Evolutionary conservation across 2,329 filamentous ascomycete species (phyloP).

Genomic region (Fusarium poae): DNA sequence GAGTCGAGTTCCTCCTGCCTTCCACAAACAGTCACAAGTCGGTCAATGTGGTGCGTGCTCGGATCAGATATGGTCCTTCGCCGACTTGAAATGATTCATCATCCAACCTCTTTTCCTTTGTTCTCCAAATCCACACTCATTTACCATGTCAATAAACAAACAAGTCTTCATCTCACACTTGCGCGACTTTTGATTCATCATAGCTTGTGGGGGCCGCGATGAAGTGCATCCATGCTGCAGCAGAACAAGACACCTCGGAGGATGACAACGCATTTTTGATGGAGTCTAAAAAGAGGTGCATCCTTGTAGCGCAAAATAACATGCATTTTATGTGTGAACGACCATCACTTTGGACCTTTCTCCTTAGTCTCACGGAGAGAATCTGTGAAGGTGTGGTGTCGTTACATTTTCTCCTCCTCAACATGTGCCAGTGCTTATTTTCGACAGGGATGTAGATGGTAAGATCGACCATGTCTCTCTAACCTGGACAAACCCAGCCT

Average conservation of each 20-base stretch:
- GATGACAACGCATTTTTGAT: slow-evolving; percentile 41
- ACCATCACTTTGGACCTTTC: slow-evolving; percentile 10
- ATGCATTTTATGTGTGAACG: slow-evolving; percentile 6
- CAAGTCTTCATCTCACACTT: slow-evolving; percentile 28
- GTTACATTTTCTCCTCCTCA: slow-evolving; percentile 32
- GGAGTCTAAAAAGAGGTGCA: slow-evolving; percentile 10
- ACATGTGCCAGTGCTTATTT: slow-evolving; percentile 41
- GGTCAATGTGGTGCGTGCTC: slow-evolving; percentile 24
- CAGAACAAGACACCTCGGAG: slow-evolving; percentile 36
- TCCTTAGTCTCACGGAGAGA: slow-evolving; percentile 36
- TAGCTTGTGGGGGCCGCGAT: slow-evolving; percentile 29
- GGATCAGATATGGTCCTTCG: slow-evolving; percentile 35
- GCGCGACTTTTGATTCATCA: slow-evolving; percentile 44
- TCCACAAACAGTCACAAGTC: slow-evolving; percentile 7
- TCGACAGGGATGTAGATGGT: slow-evolving; percentile 39
- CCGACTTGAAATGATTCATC: slow-evolving; percentile 6
- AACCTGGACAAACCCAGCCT: slow-evolving; percentile 29
- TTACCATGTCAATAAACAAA: slow-evolving; percentile 18
- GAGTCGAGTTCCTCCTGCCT: neutral
- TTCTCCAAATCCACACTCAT: slow-evolving; percentile 11
- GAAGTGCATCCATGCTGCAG: slow-evolving; percentile 32
- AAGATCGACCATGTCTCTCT: slow-evolving; percentile 37
- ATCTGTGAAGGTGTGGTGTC: slow-evolving; percentile 36
- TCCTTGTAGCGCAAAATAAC: slow-evolving; percentile 34
- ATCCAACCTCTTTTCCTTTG: slow-evolving; percentile 27